Evolutionary conservation across 139 green algal genomes (phyloP).

Genomic region (Trebouxia sp.): DNA sequence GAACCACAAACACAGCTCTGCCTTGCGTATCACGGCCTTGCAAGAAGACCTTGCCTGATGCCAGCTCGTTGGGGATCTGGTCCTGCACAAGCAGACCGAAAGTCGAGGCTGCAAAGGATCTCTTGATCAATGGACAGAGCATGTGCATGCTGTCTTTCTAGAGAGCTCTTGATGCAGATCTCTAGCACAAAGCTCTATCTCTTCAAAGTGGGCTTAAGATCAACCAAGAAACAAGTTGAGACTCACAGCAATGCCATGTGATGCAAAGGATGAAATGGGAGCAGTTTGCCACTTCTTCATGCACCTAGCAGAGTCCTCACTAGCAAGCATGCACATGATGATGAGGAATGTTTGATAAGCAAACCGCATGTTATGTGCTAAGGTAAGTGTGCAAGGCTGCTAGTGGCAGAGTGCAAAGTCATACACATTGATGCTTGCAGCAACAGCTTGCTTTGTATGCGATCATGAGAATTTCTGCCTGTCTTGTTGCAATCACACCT

Average conservation of each 20-base stretch:
- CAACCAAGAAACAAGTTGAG: neutral
- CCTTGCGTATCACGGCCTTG: slow-evolving; percentile 39
- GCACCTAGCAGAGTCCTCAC: neutral
- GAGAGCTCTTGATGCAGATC: too few species aligned
- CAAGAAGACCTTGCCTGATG: slow-evolving; percentile 50
- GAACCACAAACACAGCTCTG: slow-evolving; percentile 47
- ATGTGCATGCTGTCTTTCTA: too few species aligned
- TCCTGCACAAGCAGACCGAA: slow-evolving; percentile 20
- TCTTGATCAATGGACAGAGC: neutral
- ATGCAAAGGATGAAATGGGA: neutral
- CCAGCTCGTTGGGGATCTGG: slow-evolving; percentile 44
- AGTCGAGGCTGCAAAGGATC: neutral
- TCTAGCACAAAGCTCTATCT: too few species aligned
- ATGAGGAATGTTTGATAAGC: neutral
- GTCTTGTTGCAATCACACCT: slow-evolving; percentile 22
- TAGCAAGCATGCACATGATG: neutral
- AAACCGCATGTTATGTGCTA: neutral
- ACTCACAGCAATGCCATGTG: neutral
- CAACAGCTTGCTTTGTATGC: neutral
- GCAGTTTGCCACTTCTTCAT: neutral
- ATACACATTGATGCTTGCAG: neutral
- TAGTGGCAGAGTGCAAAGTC: neutral
- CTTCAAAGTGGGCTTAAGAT: too few species aligned
- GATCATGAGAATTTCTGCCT: too few species aligned
- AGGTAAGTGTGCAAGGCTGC: neutral